Evolutionary conservation across 345 rosid species (phyloP).

Genomic region (Corchorus olitorius): DNA sequence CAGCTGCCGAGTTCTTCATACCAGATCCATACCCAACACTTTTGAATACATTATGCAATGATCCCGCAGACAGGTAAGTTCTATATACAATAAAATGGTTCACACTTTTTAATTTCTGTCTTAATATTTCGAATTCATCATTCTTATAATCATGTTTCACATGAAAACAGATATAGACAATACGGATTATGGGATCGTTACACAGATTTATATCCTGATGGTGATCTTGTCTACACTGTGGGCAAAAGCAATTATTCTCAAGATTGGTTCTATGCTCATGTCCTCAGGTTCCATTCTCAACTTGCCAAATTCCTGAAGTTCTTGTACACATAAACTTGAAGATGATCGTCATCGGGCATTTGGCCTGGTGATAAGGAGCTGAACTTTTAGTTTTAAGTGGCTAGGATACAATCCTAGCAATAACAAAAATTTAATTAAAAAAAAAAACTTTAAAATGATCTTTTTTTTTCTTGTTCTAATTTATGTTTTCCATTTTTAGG

Average conservation of each 20-base stretch:
- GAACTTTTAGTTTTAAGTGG: no score
- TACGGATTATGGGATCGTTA: conserved; percentile 47
- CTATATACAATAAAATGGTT: background rate
- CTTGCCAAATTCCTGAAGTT: background rate
- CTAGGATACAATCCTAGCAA: background rate
- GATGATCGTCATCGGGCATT: no score
- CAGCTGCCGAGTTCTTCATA: conserved; percentile 52
- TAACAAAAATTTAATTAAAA: no score
- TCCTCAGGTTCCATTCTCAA: conserved; percentile 47
- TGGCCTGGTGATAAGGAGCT: no score
- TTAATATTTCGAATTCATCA: background rate
- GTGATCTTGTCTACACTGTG: conserved; percentile 52
- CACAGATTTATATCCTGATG: conserved; percentile 48
- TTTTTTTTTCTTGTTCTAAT: background rate
- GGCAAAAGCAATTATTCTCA: conserved; percentile 46
- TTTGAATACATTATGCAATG: conserved; percentile 40
- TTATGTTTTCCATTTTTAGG: conserved; percentile 29
- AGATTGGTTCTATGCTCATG: conserved; percentile 89
- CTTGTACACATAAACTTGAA: background rate
- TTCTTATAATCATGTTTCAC: conserved; percentile 2
- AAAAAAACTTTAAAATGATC: background rate
- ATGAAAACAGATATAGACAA: conserved; percentile 40
- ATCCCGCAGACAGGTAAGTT: conserved; percentile 40
- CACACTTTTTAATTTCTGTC: no score
- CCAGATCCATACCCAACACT: conserved; percentile 65